A percentile compares a stretch with the other conserved stretches of the same genome.
These are phyloP conservation scores for Mallotus repandus DNA, from an alignment of 441 rosid genomes.

Conservation along the genomic window DNA sequence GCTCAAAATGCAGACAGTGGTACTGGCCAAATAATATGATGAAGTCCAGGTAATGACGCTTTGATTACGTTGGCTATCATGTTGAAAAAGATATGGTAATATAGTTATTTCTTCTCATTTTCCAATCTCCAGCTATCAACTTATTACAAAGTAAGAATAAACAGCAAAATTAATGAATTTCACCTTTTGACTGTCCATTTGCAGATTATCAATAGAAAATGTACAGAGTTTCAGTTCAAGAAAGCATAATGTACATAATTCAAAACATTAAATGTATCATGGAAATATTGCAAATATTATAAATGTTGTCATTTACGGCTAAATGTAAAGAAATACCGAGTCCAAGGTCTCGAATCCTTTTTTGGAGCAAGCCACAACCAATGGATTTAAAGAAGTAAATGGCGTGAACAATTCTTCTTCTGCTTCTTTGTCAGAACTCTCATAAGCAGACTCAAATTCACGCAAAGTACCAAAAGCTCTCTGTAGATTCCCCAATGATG, in stretches of 20 bases:
- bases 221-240: not conserved
- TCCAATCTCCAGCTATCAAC: not conserved
- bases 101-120: not conserved
- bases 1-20: not conserved
- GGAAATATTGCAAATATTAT: not conserved
- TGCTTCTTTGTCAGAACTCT: slow-evolving; percentile 37
- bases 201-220: not conserved
- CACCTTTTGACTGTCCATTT: not conserved
- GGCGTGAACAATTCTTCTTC: slow-evolving; percentile 82
- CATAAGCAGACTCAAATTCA: slow-evolving; percentile 71
- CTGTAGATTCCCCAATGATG: slow-evolving; percentile 73
- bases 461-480: slow-evolving; percentile 67
- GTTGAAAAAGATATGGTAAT: not conserved
- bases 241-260: not conserved
- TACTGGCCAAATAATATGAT: not conserved
- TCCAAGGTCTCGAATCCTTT: slow-evolving; percentile 92
- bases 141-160: not conserved
- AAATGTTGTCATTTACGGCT: slow-evolving; percentile 1
- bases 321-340: slow-evolving; percentile 44
- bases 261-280: not conserved
- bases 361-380: slow-evolving; percentile 82
- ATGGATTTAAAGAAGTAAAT: slow-evolving; percentile 69
- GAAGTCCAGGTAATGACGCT: not conserved
- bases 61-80: not conserved
- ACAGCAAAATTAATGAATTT: not conserved